phyloP scores from a whole-genome alignment of 169 alveolate species.

The Babesia ovata region DNA sequence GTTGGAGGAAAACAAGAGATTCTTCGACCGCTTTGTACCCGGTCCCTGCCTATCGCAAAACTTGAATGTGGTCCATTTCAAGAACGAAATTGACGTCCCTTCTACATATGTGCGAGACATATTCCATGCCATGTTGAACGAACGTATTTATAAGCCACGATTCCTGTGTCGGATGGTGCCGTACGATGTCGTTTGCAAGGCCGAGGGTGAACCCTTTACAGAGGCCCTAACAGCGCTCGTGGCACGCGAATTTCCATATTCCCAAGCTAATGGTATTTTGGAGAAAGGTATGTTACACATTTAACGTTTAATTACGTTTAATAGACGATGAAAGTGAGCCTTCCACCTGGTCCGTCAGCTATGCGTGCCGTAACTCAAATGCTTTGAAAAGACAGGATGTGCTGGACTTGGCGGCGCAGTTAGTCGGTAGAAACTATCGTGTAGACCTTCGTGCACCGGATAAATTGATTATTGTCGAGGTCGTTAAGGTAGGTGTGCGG shows the following conservation, averaged over 20 bases:
- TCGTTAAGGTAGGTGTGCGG: constrained; percentile 69
- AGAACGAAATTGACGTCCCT: constrained; percentile 63
- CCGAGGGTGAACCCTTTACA: constrained; percentile 55
- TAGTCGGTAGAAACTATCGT: constrained; percentile 70
- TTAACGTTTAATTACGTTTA: neutral
- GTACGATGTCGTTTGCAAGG: constrained; percentile 71
- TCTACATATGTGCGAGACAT: constrained; percentile 71
- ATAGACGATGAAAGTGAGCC: constrained; percentile 20
- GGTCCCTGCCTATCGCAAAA: constrained; percentile 71
- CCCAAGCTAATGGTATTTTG: constrained; percentile 34
- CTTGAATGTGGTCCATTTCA: constrained; percentile 69
- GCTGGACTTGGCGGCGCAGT: constrained; percentile 58
- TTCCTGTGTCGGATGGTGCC: constrained; percentile 75
- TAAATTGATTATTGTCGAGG: constrained; percentile 69
- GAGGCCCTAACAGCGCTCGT: constrained; percentile 35
- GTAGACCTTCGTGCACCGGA: constrained; percentile 74
- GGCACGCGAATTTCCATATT: constrained; percentile 50
- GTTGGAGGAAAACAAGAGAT: constrained; percentile 45
- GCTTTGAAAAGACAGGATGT: constrained; percentile 64
- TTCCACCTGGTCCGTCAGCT: constrained; percentile 73
- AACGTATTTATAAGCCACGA: constrained; percentile 47
- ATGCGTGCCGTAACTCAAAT: constrained; percentile 69
- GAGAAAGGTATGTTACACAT: constrained; percentile 13
- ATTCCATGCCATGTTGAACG: constrained; percentile 27
- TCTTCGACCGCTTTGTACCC: constrained; percentile 72